Base-by-base conservation (phyloP, 179 eudicot genomes). In the Silene vulgaris region DNA sequence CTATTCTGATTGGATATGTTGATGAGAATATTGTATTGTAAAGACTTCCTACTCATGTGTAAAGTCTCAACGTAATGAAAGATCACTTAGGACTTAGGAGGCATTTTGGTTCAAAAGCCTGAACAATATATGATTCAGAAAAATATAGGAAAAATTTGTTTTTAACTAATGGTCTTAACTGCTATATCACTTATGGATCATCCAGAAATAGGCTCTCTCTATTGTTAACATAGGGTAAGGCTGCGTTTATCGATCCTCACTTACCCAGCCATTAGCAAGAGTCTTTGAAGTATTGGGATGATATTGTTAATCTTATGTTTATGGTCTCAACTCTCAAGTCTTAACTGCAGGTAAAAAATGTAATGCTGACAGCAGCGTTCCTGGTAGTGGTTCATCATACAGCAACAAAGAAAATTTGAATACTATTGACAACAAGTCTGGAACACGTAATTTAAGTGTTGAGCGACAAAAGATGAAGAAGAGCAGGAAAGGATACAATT, bases 401-500 rank as follows among this genome's bases (percentile, higher is more conserved):
- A 60, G 73, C 59, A 86, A 85, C 85, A 93, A 91, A 82, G 98
- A 93, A 80, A 93, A 88, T 78, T 67, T 91, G 9, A 77, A 63
- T 60, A 26, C 32, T 32, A 77, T 29, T 20, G 81, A 78, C 56
- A 76, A 74, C 65, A 90, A 81, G 77, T 81, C 82, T 63, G 90
- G 82, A 70, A 65, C 48, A 13, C 81, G 72, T 64, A 84, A 80
- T 74, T 76, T 90, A 73, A 86, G 79, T 61, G 26, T 88, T 77
- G 92, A 91, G 73, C 87, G 88, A 70, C 88, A 88, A 63, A 88
- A 68, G 81, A 91, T 91, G 98, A 93, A 93, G 81, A 88, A 85
- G 83, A 86, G 82, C 84, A 88, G 83, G 76, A 93, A 85, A 80
- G 92, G 89, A 23, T 88, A 80, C 84, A 90, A 91, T 83, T 74